These are phyloP conservation scores for Pythium dissimile DNA, from an alignment of 352 stramenopile species.

Conservation along the genomic window DNA sequence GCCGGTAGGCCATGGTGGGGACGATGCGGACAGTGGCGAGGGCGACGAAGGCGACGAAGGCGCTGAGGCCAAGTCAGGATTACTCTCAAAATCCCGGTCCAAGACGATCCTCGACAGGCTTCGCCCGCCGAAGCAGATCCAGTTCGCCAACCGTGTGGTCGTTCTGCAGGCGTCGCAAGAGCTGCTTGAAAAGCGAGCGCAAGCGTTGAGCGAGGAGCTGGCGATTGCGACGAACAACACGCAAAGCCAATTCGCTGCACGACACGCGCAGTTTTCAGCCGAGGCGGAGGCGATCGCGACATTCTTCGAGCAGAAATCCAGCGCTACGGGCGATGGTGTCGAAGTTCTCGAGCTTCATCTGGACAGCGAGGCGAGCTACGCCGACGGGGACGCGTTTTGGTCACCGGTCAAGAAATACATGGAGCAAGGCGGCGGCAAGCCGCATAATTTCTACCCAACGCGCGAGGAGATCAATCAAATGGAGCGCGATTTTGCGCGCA, in stretches of 20 bases:
- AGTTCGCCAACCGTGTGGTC: constrained; percentile 68
- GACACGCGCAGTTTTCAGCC: constrained; percentile 44
- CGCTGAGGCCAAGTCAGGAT: constrained; percentile 7
- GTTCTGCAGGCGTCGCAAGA: constrained; percentile 44
- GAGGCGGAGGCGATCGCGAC: constrained; percentile 47
- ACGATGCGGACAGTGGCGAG: constrained; percentile 16
- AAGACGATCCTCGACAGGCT: constrained; percentile 41
- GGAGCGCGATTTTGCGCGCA: constrained; percentile 38
- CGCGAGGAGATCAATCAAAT: constrained; percentile 51
- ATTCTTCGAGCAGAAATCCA: constrained; percentile 59
- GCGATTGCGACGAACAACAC: constrained; percentile 62
- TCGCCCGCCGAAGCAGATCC: constrained; percentile 33
- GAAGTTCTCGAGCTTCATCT: constrained; percentile 71
- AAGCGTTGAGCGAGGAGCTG: constrained; percentile 50
- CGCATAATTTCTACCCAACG: constrained; percentile 84
- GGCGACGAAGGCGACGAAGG: constrained; percentile 15
- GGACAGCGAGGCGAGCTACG: constrained; percentile 35
- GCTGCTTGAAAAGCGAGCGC: constrained; percentile 55
- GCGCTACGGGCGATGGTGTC: constrained; percentile 21
- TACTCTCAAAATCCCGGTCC: constrained; percentile 31
- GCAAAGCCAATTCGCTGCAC: constrained; percentile 41
- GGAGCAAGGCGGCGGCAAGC: constrained; percentile 60
- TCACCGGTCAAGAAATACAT: constrained; percentile 67
- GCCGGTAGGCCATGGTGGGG: not conserved
- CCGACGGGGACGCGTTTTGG: constrained; percentile 34